Conservation (phyloP, 345 rosid genomes). For the Syzygium aqueum region DNA sequence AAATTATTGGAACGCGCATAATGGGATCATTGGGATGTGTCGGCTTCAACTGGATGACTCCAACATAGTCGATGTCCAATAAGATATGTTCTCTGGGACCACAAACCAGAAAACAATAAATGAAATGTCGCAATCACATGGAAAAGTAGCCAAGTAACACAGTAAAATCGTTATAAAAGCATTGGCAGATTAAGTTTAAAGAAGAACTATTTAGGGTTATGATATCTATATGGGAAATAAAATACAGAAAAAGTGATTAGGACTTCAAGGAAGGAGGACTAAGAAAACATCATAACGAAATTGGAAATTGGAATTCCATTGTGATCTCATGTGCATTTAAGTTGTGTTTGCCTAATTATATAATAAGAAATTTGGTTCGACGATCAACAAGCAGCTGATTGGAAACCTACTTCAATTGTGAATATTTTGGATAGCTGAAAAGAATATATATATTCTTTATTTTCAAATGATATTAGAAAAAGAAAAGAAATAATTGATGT, state of each 20-base stretch:
- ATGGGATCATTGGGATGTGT: background rate
- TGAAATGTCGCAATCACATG: background rate
- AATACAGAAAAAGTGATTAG: background rate
- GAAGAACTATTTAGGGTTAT: background rate
- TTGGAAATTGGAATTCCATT: background rate
- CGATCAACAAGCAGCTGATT: background rate
- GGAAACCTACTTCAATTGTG: background rate
- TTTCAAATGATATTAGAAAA: background rate
- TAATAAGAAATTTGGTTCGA: background rate
- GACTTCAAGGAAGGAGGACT: background rate
- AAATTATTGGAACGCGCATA: background rate
- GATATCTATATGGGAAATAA: background rate
- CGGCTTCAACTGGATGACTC: background rate
- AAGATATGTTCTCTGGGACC: too few relatives aligned
- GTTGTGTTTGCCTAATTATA: background rate
- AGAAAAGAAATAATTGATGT: background rate
- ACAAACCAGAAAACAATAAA: too few relatives aligned
- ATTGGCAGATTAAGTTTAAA: background rate
- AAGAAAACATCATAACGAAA: background rate
- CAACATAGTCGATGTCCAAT: background rate
- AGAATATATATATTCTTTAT: background rate
- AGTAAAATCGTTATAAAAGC: background rate
- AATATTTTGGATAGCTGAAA: background rate
- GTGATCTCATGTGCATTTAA: background rate
- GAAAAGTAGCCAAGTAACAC: background rate